Evolutionary conservation across 1,139 yeast genomes (phyloP).

Genomic region (Blastobotrys arbuscula): DNA sequence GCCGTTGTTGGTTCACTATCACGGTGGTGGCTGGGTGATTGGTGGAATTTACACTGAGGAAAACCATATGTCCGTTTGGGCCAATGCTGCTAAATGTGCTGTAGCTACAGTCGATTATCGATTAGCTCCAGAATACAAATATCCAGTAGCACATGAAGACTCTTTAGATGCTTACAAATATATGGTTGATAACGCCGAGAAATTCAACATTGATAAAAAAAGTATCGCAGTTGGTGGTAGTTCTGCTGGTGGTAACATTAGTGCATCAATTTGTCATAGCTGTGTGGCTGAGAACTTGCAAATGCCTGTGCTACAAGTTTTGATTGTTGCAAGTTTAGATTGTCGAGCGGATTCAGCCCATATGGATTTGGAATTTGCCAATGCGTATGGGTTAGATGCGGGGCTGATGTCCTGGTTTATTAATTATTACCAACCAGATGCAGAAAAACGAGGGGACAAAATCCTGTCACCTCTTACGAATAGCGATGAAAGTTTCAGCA

Average conservation of each 20-base stretch:
- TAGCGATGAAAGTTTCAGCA: conserved; percentile 38
- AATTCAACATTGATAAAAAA: conserved; percentile 32
- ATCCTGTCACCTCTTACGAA: conserved; percentile 45
- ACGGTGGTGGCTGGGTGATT: conserved; percentile 14
- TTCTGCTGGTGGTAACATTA: conserved; percentile 44
- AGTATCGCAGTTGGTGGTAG: conserved; percentile 40
- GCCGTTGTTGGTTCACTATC: conserved; percentile 11
- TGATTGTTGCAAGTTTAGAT: conserved; percentile 37
- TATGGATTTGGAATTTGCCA: not conserved
- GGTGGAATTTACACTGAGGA: conserved; percentile 10
- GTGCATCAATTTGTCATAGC: conserved; percentile 27
- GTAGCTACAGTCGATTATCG: conserved; percentile 36
- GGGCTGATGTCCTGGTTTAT: conserved; percentile 9
- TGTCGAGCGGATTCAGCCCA: not conserved
- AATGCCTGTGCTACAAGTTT: conserved; percentile 38
- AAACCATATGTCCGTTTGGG: conserved; percentile 9
- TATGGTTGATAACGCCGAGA: conserved; percentile 18
- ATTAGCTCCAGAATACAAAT: conserved; percentile 45
- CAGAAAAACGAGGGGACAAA: conserved; percentile 31
- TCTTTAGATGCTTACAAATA: conserved; percentile 35
- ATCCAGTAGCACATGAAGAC: conserved; percentile 47
- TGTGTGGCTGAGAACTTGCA: not conserved
- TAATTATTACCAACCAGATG: conserved; percentile 7
- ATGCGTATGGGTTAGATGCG: conserved; percentile 3
- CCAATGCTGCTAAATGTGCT: conserved; percentile 10